Evolutionary conservation across 495 filamentous ascomycete species (phyloP).

Genomic region (Pyrenula massariospora): DNA sequence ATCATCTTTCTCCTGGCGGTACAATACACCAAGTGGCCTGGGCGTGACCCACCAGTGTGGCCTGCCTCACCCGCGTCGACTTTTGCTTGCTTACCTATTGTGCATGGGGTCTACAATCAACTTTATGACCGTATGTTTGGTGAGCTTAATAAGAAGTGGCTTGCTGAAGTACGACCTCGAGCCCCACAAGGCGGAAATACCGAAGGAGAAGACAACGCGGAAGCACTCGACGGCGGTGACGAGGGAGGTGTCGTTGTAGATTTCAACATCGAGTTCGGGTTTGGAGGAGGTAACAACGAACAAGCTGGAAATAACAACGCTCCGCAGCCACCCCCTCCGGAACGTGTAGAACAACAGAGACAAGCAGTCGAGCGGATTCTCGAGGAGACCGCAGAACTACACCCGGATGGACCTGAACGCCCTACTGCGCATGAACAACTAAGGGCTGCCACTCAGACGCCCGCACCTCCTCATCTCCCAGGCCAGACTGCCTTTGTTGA

Average conservation of each 20-base stretch:
- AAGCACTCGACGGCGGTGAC: constrained; percentile 18
- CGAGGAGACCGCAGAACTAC: constrained; percentile 12
- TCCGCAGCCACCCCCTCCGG: constrained; percentile 30
- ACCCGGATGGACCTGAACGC: constrained; percentile 10
- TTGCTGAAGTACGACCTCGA: constrained; percentile 53
- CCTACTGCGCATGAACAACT: neutral
- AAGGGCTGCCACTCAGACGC: no score
- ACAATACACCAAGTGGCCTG: constrained; percentile 25
- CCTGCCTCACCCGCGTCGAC: constrained; percentile 65
- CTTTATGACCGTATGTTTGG: constrained; percentile 55
- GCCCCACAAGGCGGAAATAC: constrained; percentile 21
- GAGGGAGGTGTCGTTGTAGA: constrained; percentile 28
- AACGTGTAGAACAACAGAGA: constrained; percentile 24
- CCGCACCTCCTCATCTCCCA: neutral
- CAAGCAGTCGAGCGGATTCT: constrained; percentile 15
- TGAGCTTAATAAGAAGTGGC: constrained; percentile 51
- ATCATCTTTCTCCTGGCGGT: constrained; percentile 51
- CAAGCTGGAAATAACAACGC: constrained; percentile 32
- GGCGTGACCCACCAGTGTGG: constrained; percentile 45
- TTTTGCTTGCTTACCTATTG: constrained; percentile 52
- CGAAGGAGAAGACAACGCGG: constrained; percentile 25
- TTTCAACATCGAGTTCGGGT: constrained; percentile 19
- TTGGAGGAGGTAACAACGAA: constrained; percentile 27
- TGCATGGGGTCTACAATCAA: constrained; percentile 55
- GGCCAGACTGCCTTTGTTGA: no score